Conservation (phyloP, 1,284 basidiomycete genomes). For the Cutaneotrichosporon cavernicola region DNA sequence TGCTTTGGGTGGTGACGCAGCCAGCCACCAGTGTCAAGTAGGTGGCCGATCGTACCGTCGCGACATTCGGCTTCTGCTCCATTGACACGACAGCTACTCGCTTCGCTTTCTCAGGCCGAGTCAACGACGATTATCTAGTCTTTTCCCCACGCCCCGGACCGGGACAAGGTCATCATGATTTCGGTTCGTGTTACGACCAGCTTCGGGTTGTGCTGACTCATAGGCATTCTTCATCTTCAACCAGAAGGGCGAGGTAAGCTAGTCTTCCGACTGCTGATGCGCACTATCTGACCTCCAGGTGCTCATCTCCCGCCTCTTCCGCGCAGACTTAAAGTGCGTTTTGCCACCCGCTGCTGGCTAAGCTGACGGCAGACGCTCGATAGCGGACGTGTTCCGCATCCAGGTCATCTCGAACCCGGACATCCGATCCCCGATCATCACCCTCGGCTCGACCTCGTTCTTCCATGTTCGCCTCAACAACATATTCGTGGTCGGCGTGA, state of each 20-base stretch:
- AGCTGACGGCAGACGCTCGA: slow-evolving; percentile 70
- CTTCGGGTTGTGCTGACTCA: slow-evolving; percentile 2
- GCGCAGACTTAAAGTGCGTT: slow-evolving; percentile 87
- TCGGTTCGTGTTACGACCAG: slow-evolving; percentile 30
- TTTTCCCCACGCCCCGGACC: neutral
- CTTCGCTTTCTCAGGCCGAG: neutral
- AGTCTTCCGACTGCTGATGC: neutral
- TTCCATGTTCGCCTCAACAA: slow-evolving; percentile 96
- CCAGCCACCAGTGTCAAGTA: neutral
- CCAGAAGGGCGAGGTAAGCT: slow-evolving; percentile 86
- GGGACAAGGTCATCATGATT: slow-evolving; percentile 34
- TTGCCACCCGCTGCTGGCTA: neutral
- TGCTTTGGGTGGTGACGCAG: slow-evolving; percentile 2
- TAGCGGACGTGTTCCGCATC: slow-evolving; percentile 94
- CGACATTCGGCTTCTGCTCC: neutral
- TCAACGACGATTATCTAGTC: neutral
- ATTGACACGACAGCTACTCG: neutral
- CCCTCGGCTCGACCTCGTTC: slow-evolving; percentile 94
- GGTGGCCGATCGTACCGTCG: neutral
- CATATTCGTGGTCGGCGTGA: slow-evolving; percentile 89
- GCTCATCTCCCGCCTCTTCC: slow-evolving; percentile 86
- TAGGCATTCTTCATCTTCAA: slow-evolving; percentile 98
- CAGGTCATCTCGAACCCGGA: slow-evolving; percentile 98
- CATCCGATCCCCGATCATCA: slow-evolving; percentile 94
- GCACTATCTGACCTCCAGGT: slow-evolving; percentile 59